A percentile compares a stretch with the other conserved stretches of the same genome.
These are phyloP conservation scores for Mycena floridula DNA, from an alignment of 768 basidiomycete genomes.

Conservation along the genomic window DNA sequence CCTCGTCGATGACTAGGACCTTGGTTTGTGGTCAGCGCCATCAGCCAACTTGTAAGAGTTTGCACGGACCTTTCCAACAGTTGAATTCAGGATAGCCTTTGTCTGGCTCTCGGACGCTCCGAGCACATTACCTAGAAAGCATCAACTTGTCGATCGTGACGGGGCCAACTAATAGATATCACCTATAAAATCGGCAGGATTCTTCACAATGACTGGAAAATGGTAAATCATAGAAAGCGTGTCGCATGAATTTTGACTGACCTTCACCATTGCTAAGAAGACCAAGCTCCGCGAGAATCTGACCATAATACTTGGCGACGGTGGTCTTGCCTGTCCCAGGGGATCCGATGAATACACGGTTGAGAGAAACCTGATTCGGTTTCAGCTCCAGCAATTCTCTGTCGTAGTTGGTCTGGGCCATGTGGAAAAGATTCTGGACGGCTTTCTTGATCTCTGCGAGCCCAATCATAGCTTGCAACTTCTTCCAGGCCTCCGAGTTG, in stretches of 20 bases:
- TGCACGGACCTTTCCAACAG: slow-evolving; percentile 60
- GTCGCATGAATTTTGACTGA: slow-evolving; percentile 15
- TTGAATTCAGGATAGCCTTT: slow-evolving; percentile 52
- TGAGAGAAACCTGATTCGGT: slow-evolving; percentile 49
- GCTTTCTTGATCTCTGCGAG: slow-evolving; percentile 52
- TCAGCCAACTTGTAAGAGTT: no score
- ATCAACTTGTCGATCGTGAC: no score
- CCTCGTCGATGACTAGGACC: slow-evolving; percentile 71
- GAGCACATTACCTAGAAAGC: slow-evolving; percentile 45
- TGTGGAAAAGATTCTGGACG: slow-evolving; percentile 37
- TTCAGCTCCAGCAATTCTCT: slow-evolving; percentile 54
- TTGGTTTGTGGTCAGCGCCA: no score
- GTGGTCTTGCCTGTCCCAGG: slow-evolving; percentile 73
- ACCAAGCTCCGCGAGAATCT: slow-evolving; percentile 52
- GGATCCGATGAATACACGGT: slow-evolving; percentile 60
- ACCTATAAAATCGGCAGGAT: slow-evolving; percentile 66
- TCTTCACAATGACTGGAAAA: slow-evolving; percentile 52
- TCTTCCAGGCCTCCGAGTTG: slow-evolving; percentile 42
- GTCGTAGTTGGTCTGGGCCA: slow-evolving; percentile 47
- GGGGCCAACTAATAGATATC: no score
- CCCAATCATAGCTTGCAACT: slow-evolving; percentile 47
- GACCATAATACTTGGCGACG: slow-evolving; percentile 62
- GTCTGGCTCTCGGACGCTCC: slow-evolving; percentile 63
- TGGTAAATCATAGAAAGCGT: slow-evolving; percentile 1
- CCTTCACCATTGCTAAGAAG: slow-evolving; percentile 74